Conservation (phyloP, 2,329 filamentous ascomycete species). For the Paecilomyces variotii region DNA sequence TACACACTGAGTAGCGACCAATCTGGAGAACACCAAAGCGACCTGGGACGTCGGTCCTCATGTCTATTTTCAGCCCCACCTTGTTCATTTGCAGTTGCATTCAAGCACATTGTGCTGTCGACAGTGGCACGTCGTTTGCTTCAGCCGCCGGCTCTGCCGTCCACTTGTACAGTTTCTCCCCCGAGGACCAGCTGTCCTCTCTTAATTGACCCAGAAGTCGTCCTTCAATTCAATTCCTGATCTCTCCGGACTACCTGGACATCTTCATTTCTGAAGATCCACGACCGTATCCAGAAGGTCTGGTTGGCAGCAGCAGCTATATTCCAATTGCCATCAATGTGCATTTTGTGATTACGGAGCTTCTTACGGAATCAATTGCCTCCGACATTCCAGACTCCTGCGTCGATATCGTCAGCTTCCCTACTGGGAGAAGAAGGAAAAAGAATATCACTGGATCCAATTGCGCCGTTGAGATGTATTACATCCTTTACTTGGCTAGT, state of each 20-base stretch:
- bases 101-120: slow-evolving; percentile 2
- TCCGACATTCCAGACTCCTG: background rate
- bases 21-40: slow-evolving; percentile 1
- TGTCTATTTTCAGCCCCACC: slow-evolving; percentile 1
- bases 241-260: slow-evolving; percentile 1
- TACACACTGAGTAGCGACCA: background rate
- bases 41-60: background rate
- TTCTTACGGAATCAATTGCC: background rate
- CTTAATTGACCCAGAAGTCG: slow-evolving; percentile 1
- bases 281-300: background rate
- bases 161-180: slow-evolving; percentile 2
- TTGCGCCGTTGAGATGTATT: slow-evolving; percentile 31
- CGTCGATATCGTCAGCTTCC: background rate
- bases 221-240: background rate
- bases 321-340: background rate
- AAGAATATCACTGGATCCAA: background rate
- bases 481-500: slow-evolving; percentile 63
- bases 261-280: slow-evolving; percentile 1
- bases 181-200: background rate
- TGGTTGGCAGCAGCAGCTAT: slow-evolving; percentile 3
- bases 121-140: background rate
- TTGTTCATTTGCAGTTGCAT: slow-evolving; percentile 1
- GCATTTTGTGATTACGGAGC: background rate
- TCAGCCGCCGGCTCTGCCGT: slow-evolving; percentile 1
- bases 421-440: background rate